Evolutionary conservation across 2,329 filamentous ascomycete genomes (phyloP).

Genomic region (Pseudofabraea citricarpa): DNA sequence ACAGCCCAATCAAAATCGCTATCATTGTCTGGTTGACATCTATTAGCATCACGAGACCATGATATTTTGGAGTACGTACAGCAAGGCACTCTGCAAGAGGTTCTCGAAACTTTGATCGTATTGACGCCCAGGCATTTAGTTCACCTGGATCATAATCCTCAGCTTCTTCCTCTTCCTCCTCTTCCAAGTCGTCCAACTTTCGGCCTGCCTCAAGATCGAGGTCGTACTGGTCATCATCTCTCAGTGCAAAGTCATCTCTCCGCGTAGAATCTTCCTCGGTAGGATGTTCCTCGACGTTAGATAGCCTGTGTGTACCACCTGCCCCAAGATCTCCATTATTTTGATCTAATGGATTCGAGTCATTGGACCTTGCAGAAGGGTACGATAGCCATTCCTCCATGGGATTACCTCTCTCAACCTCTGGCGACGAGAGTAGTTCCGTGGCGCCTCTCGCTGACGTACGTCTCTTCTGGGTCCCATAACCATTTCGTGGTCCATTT

Average conservation of each 20-base stretch:
- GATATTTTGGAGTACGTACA: slow-evolving; percentile 6
- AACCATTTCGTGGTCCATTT: not conserved
- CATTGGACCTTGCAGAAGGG: not conserved
- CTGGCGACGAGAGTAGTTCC: not conserved
- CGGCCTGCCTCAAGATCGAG: slow-evolving; percentile 4
- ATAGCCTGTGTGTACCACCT: not conserved
- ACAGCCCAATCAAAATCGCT: slow-evolving; percentile 38
- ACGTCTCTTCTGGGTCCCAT: not conserved
- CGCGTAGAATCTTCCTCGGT: not conserved
- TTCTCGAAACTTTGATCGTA: slow-evolving; percentile 45
- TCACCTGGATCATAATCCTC: slow-evolving; percentile 3
- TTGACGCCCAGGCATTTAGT: slow-evolving; percentile 32
- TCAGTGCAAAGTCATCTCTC: not conserved
- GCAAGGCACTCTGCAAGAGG: slow-evolving; percentile 45
- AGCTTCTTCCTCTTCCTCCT: not conserved
- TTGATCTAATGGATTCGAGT: not conserved
- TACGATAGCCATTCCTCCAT: not conserved
- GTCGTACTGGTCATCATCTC: not conserved
- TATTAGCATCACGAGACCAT: not conserved
- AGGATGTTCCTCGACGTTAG: slow-evolving; percentile 4
- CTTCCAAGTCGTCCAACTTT: not conserved
- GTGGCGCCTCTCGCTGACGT: not conserved
- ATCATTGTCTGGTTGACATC: slow-evolving; percentile 8
- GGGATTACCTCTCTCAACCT: not conserved
- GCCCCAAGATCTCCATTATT: not conserved